Evolutionary conservation across 257 asterid species (phyloP).

Genomic region (Ligustrum vulgare): DNA sequence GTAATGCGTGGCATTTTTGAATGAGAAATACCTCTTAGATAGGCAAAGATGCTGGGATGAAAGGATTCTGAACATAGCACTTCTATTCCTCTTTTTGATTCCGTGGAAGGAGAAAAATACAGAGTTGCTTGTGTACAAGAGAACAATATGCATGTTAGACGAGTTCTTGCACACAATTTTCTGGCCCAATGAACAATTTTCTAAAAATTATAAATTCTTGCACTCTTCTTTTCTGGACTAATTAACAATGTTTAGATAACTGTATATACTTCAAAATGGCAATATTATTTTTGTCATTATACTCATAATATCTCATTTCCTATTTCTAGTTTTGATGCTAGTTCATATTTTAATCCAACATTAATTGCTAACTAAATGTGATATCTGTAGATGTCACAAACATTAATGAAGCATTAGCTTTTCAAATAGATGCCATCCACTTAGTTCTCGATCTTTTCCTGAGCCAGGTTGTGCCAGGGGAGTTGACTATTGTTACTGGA

Average conservation of each 20-base stretch:
- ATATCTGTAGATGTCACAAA: not conserved
- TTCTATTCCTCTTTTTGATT: not conserved
- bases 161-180: not conserved
- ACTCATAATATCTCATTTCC: not conserved
- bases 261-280: not conserved
- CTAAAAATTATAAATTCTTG: not conserved
- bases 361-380: not conserved
- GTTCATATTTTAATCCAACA: not conserved
- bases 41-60: no score
- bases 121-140: not conserved
- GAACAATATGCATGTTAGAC: not conserved
- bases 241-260: not conserved
- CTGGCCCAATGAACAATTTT: no score
- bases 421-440: not conserved
- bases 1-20: no score
- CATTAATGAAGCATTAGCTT: conserved; percentile 2
- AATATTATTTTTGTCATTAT: not conserved
- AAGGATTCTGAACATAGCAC: not conserved
- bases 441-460: conserved; percentile 14
- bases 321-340: not conserved
- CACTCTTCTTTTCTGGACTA: not conserved
- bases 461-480: conserved; percentile 93
- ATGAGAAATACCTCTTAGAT: no score
- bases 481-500: conserved; percentile 89
- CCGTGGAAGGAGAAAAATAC: not conserved